phyloP scores from a whole-genome alignment of 306 rosid genomes.

The Quercus glauca region DNA sequence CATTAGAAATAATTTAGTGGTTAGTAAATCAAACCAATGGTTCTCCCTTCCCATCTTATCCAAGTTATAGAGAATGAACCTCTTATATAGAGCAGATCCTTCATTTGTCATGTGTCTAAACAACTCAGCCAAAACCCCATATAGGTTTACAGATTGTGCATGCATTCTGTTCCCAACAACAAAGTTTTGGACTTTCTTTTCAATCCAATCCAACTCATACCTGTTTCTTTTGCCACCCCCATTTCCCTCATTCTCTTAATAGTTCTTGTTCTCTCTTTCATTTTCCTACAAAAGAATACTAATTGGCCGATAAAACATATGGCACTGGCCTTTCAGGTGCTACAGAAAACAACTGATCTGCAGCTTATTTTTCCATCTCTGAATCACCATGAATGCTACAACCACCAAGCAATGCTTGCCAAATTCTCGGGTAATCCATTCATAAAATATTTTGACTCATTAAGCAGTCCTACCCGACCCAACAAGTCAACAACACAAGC shows the following conservation, averaged over 20 bases:
- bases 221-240: slow-evolving; percentile 72
- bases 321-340: slow-evolving; percentile 65
- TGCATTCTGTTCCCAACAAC: slow-evolving; percentile 72
- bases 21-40: slow-evolving; percentile 1
- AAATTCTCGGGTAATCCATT: slow-evolving; percentile 58
- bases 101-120: slow-evolving; percentile 64
- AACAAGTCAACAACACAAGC: slow-evolving; percentile 35
- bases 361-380: slow-evolving; percentile 71
- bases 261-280: slow-evolving; percentile 83
- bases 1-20: not conserved
- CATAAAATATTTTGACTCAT: slow-evolving; percentile 63
- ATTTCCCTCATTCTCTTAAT: slow-evolving; percentile 75
- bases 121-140: slow-evolving; percentile 49
- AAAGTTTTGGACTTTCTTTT: slow-evolving; percentile 68
- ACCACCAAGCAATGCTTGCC: slow-evolving; percentile 95
- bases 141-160: slow-evolving; percentile 56
- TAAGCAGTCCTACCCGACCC: slow-evolving; percentile 63
- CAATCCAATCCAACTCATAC: slow-evolving; percentile 29
- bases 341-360: slow-evolving; percentile 54
- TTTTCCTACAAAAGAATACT: slow-evolving; percentile 69
- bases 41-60: slow-evolving; percentile 37
- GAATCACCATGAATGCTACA: slow-evolving; percentile 71
- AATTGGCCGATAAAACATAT: slow-evolving; percentile 76
- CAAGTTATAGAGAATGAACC: slow-evolving; percentile 50
- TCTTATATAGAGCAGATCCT: slow-evolving; percentile 78